Conservation (phyloP, 179 eudicot genomes). For the Gypsophila paniculata region DNA sequence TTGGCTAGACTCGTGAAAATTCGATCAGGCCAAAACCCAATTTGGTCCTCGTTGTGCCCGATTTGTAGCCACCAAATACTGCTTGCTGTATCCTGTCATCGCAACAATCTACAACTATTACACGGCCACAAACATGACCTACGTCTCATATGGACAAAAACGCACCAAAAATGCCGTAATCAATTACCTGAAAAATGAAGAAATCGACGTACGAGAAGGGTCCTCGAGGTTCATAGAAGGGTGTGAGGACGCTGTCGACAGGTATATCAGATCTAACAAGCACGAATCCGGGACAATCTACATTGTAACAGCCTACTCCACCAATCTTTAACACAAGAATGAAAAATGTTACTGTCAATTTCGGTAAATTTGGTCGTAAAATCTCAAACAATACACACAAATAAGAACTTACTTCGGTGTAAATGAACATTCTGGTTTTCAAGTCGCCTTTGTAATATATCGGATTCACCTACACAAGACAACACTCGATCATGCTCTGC, state of each 20-base stretch:
- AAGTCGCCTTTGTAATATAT: slow-evolving; percentile 13
- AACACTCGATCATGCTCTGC: neutral
- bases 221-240: neutral
- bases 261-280: slow-evolving; percentile 18
- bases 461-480: slow-evolving; percentile 16
- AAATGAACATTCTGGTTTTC: slow-evolving; percentile 17
- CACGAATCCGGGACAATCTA: slow-evolving; percentile 18
- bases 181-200: slow-evolving; percentile 16
- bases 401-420: slow-evolving; percentile 17
- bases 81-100: neutral
- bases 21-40: slow-evolving; percentile 18
- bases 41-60: neutral
- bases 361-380: neutral
- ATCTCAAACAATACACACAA: neutral
- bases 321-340: slow-evolving; percentile 1
- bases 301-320: slow-evolving; percentile 6
- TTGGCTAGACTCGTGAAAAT: slow-evolving; percentile 14
- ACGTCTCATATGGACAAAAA: neutral
- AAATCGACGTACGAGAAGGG: neutral
- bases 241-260: neutral
- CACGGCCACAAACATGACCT: no score
- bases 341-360: neutral
- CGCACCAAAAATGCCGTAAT: no score
- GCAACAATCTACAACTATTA: neutral
- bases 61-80: slow-evolving; percentile 26